Evolutionary conservation across 2,329 filamentous ascomycete species (phyloP), one percentile per base, ranked within the genome.

Genomic region (Penicillium crustosum): DNA sequence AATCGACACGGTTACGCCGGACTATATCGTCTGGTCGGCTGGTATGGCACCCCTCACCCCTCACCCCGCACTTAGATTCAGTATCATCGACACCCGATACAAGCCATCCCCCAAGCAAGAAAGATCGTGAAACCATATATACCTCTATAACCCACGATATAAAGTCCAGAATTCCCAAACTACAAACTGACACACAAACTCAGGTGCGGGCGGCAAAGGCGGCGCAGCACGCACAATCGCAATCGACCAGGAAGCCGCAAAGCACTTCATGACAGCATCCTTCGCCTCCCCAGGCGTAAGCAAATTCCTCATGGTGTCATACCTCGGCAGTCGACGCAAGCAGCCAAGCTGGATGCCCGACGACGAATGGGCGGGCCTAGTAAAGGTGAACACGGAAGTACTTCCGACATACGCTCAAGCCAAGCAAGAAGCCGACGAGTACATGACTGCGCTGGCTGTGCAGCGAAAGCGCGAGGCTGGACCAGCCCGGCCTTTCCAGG

Each of bases 221-320:
- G 82, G 80, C 2, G 70, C 78, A 6, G 61, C 71, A 7, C 75
- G 79, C 52, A 84, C 82, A 1, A 76, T 78, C 47, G 80, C 81
- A 4, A 76, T 85, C 57, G 82, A 85, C 67, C 79, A 77, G 61
- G 76, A 79, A 61, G 82, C 82, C n/a, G 82, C 82, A 9, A 82
- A 82, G 61, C 72, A 79, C 58, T 84, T 83, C 71, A 80, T 83
- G 49, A 72, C 72, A 23, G 80, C 82, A 7, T 76, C 80, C 36
- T 73, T 80, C 51, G 68, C 75, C 8, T 75, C 75, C 0, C 74
- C 78, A 0, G 69, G 69, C 39, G 72, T 85, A 51, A 78, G 75
- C 57, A 84, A 84, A 61, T 83, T 84, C 68, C 74, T 85, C 4
- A 79, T 83, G 55, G 74, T 85, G 12, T 83, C 81, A 2, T 83